phyloP scores from a whole-genome alignment of 371 early-diverging fungal species.

The Syncephalastrum monosporum region DNA sequence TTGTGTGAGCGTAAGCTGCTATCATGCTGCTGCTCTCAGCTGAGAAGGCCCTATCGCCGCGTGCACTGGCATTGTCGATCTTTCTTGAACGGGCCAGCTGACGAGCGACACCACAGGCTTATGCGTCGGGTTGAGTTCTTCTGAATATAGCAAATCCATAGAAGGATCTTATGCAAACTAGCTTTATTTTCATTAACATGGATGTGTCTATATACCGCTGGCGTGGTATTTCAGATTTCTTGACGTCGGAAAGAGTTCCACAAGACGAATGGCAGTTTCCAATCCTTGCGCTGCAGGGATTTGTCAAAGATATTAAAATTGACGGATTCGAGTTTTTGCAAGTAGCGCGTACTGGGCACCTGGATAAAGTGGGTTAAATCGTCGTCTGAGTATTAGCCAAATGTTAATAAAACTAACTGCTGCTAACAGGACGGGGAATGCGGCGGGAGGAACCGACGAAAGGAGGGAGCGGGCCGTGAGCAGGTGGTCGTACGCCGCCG shows the following conservation, averaged over 20 bases:
- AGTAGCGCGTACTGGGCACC: slow-evolving; percentile 59
- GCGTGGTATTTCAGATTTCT: slow-evolving; percentile 14
- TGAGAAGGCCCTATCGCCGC: too few relatives aligned
- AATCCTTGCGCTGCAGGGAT: slow-evolving; percentile 56
- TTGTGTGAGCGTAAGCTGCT: too few relatives aligned
- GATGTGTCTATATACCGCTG: too few relatives aligned
- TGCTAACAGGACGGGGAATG: slow-evolving; percentile 66
- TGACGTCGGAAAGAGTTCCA: slow-evolving; percentile 45
- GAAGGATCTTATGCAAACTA: too few relatives aligned
- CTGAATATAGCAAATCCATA: too few relatives aligned
- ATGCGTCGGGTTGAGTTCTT: too few relatives aligned
- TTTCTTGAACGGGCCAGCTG: too few relatives aligned
- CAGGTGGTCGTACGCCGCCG: slow-evolving; percentile 79
- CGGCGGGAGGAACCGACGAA: slow-evolving; percentile 46
- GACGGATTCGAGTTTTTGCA: slow-evolving; percentile 63
- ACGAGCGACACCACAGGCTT: too few relatives aligned
- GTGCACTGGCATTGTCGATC: too few relatives aligned
- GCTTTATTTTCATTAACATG: too few relatives aligned
- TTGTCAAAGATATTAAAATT: slow-evolving; percentile 76
- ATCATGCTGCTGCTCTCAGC: too few relatives aligned
- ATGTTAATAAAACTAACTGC: slow-evolving; percentile 41
- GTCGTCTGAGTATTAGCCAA: background rate
- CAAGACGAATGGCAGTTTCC: slow-evolving; percentile 67
- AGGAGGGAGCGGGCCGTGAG: slow-evolving; percentile 71
- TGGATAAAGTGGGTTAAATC: slow-evolving; percentile 8